Base-by-base conservation (phyloP, 2,329 filamentous ascomycete species). In the Penicillium sp. region DNA sequence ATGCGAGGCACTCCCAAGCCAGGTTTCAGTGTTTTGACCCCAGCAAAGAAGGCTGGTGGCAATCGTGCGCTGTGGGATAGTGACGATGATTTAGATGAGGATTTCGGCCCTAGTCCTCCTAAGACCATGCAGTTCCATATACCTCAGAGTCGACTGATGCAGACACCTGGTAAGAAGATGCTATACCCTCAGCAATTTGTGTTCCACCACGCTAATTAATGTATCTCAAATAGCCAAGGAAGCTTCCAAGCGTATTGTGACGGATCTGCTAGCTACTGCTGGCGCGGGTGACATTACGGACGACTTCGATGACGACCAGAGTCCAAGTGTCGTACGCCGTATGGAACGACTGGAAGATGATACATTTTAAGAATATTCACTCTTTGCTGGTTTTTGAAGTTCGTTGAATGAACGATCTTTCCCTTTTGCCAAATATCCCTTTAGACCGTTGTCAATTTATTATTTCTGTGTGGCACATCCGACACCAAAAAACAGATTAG, bases 21-120 rank as follows among this genome's bases (percentile, higher is more conserved):
- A 0, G 93, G 93, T 0, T 84, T 96, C 35, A 96, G 91, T 67
- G 90, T 97, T 21, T 86, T 92, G 71, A 96, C 91, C 2, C 92
- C 92, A 0, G 82, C 79, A 1, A 75, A 75, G 44, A 74, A 71
- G 52, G 68, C 70, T 8, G 55, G 58, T 8, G 60, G 60, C 14
- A 68, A 67, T 19, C 63, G 65, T 80, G 81, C 73, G 75, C 79
- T 50, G 19, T 95, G 91, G 88, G 88, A 93, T 52, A 90, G 87
- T 66, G 88, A 92, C 59, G 87, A 86, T 55, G 88, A 89, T 48
- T 77, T 78, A 37, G 81, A 85, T 6, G 87, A 89, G 57, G 84
- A 83, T 22, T 74, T 84, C 48, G 90, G 88, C 6, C 88, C 92
- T 75, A 96, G 91, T 68, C 95, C 95, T 27, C 95, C 95, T 0